Percentiles rank a stretch among this genome's conserved stretches.
phyloP scores from a whole-genome alignment of 139 green algal genomes.

The Trebouxia sp. region DNA sequence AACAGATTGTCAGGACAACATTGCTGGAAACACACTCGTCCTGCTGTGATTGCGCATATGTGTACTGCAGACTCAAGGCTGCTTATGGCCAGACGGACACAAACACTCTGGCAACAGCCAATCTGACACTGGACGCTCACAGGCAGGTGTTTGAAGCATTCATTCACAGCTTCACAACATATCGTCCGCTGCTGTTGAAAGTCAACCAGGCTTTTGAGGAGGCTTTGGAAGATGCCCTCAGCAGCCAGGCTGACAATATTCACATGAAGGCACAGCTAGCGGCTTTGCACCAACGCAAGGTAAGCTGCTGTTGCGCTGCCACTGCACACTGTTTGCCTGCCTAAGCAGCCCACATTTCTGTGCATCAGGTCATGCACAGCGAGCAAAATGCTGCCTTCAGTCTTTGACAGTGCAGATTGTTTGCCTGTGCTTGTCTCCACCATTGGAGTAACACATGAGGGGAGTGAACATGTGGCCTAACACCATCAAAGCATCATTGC shows the following conservation, averaged over 20 bases:
- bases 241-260: neutral
- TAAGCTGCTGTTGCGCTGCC: neutral
- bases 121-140: conserved; percentile 15
- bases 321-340: neutral
- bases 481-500: too few species aligned
- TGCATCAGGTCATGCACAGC: too few species aligned
- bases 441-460: too few species aligned
- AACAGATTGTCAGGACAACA: too few species aligned
- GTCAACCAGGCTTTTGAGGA: neutral
- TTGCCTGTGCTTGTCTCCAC: too few species aligned
- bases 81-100: neutral
- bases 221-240: conserved; percentile 17
- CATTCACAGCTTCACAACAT: conserved; percentile 31
- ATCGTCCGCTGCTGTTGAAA: conserved; percentile 13
- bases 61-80: neutral
- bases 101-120: conserved; percentile 2
- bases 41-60: too few species aligned
- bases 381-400: too few species aligned
- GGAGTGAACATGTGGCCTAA: too few species aligned
- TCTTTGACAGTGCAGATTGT: too few species aligned
- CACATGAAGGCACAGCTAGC: conserved; percentile 26
- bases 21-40: too few species aligned
- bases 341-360: too few species aligned
- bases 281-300: neutral
- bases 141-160: conserved; percentile 24